Conservation (phyloP, 176 grass and related monocot genomes). For the Carex kokanica region DNA sequence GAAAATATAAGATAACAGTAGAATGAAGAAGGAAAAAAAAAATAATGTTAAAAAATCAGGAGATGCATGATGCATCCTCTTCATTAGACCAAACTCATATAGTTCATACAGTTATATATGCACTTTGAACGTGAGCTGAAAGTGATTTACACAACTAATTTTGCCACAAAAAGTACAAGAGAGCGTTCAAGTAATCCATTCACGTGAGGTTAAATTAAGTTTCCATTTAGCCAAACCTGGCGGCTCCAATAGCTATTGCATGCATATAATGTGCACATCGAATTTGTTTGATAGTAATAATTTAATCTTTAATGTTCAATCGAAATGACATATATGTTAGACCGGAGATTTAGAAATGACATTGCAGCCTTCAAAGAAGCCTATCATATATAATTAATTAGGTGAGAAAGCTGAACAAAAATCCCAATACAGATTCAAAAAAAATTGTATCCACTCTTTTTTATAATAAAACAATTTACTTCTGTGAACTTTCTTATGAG, state of each 20-base stretch:
- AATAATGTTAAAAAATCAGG: background rate
- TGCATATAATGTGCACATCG: background rate
- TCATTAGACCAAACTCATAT: background rate
- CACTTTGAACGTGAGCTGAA: background rate
- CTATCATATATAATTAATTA: background rate
- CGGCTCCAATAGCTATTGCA: background rate
- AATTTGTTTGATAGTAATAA: background rate
- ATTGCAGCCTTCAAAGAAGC: background rate
- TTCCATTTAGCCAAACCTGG: slow-evolving; percentile 17
- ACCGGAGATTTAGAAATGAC: background rate
- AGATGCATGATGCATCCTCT: background rate
- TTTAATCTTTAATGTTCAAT: background rate
- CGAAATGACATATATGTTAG: background rate
- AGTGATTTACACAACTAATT: background rate
- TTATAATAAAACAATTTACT: background rate
- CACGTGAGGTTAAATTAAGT: slow-evolving; percentile 1
- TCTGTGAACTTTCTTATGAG: background rate
- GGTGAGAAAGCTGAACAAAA: background rate
- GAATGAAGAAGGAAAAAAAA: too few species aligned
- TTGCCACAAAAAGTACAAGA: background rate
- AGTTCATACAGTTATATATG: background rate
- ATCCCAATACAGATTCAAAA: background rate
- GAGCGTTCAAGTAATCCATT: slow-evolving; percentile 6
- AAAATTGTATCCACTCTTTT: background rate
- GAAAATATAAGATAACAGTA: too few species aligned